Base-by-base conservation (phyloP, 345 rosid species). In the Camelina laxa region DNA sequence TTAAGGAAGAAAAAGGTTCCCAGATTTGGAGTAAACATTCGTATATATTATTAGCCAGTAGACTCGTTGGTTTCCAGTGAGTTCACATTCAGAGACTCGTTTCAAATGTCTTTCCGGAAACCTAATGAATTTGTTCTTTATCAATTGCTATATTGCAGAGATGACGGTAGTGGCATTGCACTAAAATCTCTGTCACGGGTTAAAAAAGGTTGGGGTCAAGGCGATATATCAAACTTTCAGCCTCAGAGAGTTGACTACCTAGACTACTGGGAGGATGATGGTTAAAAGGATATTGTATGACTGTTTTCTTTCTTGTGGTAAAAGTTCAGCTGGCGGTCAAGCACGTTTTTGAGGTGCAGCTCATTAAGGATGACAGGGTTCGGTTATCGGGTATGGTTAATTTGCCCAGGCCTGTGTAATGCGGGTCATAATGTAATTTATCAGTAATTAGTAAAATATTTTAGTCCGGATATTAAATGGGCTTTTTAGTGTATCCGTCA, bases 131-230 rank as follows among this genome's bases (percentile, higher is more conserved):
- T 21, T 66, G 58, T 60, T 62, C 47, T 27, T 24, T 69, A 47
- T 57, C 80, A 19, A 55, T 54, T 58, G 11, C 68, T 69, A 31
- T 82, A 80, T 73, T 45, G 47, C 98, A 92, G 99, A 85, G 93
- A 92, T 76, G 99, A 95, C 79, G 97, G 97, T 54, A 92, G 99
- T 83, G 87, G 90, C 77, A 84, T 86, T 72, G 96, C 93, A 22
- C 58, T 88, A 62, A 90, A 86, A 86, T 79, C 89, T 51, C 89
- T 95, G 48, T 85, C 75, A 65, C 84, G 81, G 59, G 86, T 94
- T 42, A 87, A 85, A 81, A 86, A 80, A 75, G 97, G 98, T 56
- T 87, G 93, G 95, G 96, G 95, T 65, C 95, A 87, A 62, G 87
- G 89, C 65, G 84, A 79, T 75, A 58, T 87, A 62, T 72, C 88